Evolutionary conservation across 1,284 basidiomycete genomes (phyloP).

Genomic region (Pterulicium gracile): DNA sequence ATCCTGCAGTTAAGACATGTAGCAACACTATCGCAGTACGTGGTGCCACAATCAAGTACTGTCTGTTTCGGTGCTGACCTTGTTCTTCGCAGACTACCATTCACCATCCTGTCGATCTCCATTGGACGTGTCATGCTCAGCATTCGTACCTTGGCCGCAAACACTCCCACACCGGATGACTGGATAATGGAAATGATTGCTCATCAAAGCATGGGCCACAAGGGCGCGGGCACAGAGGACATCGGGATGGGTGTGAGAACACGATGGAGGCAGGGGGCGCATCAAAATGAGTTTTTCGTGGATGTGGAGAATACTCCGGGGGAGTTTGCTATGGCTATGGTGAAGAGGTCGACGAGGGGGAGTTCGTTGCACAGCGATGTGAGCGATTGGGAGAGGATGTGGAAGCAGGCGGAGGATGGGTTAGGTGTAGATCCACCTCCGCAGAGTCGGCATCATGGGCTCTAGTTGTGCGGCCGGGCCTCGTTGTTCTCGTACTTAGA

Average conservation of each 20-base stretch:
- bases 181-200: background rate
- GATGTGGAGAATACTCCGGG: background rate
- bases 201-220: background rate
- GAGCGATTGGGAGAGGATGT: too few relatives aligned
- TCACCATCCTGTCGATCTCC: background rate
- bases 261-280: background rate
- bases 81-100: background rate
- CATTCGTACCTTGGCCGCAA: background rate
- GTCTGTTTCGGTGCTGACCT: background rate
- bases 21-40: background rate
- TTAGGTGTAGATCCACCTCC: too few relatives aligned
- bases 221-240: background rate
- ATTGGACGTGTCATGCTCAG: constrained; percentile 1
- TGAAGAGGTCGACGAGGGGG: too few relatives aligned
- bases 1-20: background rate
- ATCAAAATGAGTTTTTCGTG: background rate
- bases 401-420: too few relatives aligned
- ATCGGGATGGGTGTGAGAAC: too few relatives aligned
- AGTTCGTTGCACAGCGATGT: too few relatives aligned
- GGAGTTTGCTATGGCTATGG: background rate
- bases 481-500: too few relatives aligned
- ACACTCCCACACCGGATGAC: background rate
- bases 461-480: too few relatives aligned
- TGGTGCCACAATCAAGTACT: too few relatives aligned
- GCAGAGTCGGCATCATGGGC: too few relatives aligned